Conservation (phyloP, 140 eudicot species). For the Stevia rebaudiana region DNA sequence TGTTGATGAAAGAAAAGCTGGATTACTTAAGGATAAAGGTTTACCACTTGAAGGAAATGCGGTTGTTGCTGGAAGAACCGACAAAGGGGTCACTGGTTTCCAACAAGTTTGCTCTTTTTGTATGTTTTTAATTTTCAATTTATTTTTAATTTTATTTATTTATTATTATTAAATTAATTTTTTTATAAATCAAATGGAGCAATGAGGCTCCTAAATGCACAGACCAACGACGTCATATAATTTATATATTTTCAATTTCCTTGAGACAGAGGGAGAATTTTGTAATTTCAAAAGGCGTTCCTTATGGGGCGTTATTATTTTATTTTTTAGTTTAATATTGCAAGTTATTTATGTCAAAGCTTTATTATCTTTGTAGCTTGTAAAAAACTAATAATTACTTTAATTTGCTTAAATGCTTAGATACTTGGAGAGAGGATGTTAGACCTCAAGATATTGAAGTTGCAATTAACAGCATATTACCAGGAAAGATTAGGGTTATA, state of each 20-base stretch:
- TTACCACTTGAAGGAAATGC: constrained; percentile 71
- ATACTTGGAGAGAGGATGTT: constrained; percentile 90
- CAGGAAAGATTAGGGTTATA: constrained; percentile 66
- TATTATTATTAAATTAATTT: too few relatives aligned
- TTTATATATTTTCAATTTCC: neutral
- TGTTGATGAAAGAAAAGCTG: constrained; percentile 78
- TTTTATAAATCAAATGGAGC: neutral
- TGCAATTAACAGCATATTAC: constrained; percentile 51
- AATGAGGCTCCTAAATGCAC: neutral
- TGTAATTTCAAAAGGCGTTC: neutral
- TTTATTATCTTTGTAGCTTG: constrained; percentile 12
- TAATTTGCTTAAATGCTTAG: constrained; percentile 37
- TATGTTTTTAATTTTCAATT: constrained; percentile 29
- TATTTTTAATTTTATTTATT: too few relatives aligned
- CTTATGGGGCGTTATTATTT: neutral
- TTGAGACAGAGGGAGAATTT: neutral
- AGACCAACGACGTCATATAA: neutral
- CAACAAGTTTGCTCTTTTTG: constrained; percentile 95
- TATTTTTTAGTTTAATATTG: neutral
- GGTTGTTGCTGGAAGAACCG: constrained; percentile 90
- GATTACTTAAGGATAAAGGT: constrained; percentile 59
- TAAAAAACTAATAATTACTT: neutral
- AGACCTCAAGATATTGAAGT: constrained; percentile 54
- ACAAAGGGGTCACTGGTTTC: constrained; percentile 90
- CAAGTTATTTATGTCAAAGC: neutral